phyloP scores from a whole-genome alignment of 345 rosid genomes.

The Boechera divaricarpa region DNA sequence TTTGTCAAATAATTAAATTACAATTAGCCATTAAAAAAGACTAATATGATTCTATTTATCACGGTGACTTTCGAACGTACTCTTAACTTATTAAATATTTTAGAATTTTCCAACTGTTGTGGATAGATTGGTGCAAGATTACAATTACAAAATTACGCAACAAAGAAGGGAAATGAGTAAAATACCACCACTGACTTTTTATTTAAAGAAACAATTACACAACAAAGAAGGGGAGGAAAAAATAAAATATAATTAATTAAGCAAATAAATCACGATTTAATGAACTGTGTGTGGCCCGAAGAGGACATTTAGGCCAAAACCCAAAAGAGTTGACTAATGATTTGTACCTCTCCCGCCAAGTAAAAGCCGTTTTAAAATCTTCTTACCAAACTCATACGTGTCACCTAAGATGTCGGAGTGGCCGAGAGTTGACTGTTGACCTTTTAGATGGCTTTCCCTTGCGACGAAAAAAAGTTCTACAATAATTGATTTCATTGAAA shows the following conservation, averaged over 20 bases:
- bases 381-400: constrained; percentile 19
- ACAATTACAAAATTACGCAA: too few relatives aligned
- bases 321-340: constrained; percentile 28
- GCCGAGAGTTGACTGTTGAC: constrained; percentile 28
- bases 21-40: not conserved
- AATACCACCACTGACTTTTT: constrained; percentile 6
- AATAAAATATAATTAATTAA: not conserved
- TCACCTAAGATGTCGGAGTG: constrained; percentile 28
- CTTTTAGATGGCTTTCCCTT: not conserved
- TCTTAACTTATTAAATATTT: not conserved
- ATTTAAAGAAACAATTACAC: not conserved
- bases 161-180: not conserved
- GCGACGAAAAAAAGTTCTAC: not conserved
- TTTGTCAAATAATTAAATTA: not conserved
- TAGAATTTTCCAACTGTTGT: not conserved
- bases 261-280: constrained; percentile 3
- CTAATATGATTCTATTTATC: not conserved
- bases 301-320: constrained; percentile 20
- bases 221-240: not conserved
- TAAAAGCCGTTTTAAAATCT: constrained; percentile 25
- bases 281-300: not conserved
- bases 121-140: not conserved
- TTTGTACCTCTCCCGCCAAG: constrained; percentile 32
- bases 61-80: not conserved
- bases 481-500: too few relatives aligned